Evolutionary conservation across 805 yeast genomes (phyloP), one percentile per base, ranked within the genome.

Genomic region (Yarrowia sp.): DNA sequence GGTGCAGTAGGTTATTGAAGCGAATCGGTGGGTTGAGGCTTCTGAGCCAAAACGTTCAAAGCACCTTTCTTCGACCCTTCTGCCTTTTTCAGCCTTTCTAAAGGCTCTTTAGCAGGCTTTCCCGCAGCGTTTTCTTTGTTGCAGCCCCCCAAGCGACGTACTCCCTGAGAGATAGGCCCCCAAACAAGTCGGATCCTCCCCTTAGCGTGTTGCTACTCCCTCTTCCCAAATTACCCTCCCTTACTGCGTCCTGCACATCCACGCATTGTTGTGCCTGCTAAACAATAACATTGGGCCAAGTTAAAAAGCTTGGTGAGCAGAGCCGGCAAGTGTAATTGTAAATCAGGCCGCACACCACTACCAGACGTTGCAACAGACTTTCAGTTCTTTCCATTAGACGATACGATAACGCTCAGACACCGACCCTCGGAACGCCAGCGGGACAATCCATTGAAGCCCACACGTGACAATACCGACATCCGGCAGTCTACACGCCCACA

Each of bases 221-320:
- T 26, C 32, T 52, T 59, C 50, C 52, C 65, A 41, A 56, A 59
- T 59, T 59, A 59, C 65, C 65, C 65, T 59, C 65, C 42, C 65
- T 59, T 59, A 41, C 41, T 42, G 65, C 52, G 42, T 59, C 52
- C 50, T 45, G 65, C 65, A 59, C 52, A 43, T 45, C 65, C 52
- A 43, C 46, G 65, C 52, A 59, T 59, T 59, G 65, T 59, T 59
- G 65, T 59, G 40, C 65, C 42, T 35, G 22, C 65, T 45, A 43
- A 43, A 59, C 65, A 59, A 43, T 45, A 43, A 59, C 65, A 59
- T 59, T 59, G 65, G 52, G 65, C 41, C 65, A 43, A 56, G 63
- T 56, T 56, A 56, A 59, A 59, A 45, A 59, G 52, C 65, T 45
- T 43, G 52, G 52, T 59, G 65, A 59, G 52, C 50, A 43, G 52